A percentile compares a stretch with the other conserved stretches of the same genome.
Evolutionary conservation across 2,329 filamentous ascomycete species (phyloP).

Genomic region (Venturia asperata): DNA sequence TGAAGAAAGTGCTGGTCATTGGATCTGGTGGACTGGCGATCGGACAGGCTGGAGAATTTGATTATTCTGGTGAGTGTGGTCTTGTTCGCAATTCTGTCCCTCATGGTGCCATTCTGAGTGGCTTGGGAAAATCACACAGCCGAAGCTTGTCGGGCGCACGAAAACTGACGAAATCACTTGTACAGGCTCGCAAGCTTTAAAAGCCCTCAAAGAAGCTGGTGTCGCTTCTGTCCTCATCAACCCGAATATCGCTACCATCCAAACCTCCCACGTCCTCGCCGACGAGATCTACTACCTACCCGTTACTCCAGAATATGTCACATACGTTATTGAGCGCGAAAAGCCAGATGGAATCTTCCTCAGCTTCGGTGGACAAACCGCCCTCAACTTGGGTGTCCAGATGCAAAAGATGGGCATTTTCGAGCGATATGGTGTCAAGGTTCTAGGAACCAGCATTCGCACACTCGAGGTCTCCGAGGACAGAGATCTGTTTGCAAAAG

Average conservation of each 20-base stretch:
- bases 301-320: constrained; percentile 94
- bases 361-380: constrained; percentile 95
- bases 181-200: constrained; percentile 86
- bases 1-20: constrained; percentile 96
- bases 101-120: background rate
- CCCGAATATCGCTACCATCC: constrained; percentile 96
- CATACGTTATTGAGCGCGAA: constrained; percentile 94
- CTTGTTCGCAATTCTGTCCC: background rate
- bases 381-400: constrained; percentile 90
- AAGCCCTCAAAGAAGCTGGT: constrained; percentile 92
- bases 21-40: constrained; percentile 92
- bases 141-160: background rate
- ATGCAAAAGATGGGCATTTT: constrained; percentile 96
- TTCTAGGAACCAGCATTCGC: constrained; percentile 88
- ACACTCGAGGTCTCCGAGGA: constrained; percentile 94
- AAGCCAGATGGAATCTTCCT: constrained; percentile 94
- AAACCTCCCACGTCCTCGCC: constrained; percentile 91
- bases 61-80: constrained; percentile 77
- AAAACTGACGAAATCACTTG: background rate
- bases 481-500: constrained; percentile 90
- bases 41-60: constrained; percentile 96
- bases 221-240: constrained; percentile 91
- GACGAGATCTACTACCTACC: constrained; percentile 98
- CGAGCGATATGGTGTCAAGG: constrained; percentile 90
- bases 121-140: background rate